These are phyloP conservation scores for Entoloma clypeatum DNA, from an alignment of 1,284 basidiomycete genomes.

Conservation along the genomic window DNA sequence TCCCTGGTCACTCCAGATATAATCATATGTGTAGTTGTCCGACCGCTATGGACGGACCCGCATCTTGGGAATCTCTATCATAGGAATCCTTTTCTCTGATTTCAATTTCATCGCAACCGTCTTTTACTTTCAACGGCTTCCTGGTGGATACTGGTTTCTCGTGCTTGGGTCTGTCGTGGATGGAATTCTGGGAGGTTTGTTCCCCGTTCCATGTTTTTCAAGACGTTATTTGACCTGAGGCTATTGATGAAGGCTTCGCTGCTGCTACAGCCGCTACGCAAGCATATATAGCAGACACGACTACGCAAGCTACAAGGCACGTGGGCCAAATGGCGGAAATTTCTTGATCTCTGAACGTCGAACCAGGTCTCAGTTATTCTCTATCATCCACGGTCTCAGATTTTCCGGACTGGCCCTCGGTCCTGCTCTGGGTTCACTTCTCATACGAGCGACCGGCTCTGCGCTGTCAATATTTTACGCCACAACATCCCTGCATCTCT, in stretches of 20 bases:
- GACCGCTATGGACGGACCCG: conserved; percentile 72
- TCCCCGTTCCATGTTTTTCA: no score
- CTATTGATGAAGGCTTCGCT: conserved; percentile 64
- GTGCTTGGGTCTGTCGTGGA: conserved; percentile 69
- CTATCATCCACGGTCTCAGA: conserved; percentile 54
- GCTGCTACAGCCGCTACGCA: conserved; percentile 48
- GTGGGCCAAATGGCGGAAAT: no score
- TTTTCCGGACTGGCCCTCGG: conserved; percentile 68
- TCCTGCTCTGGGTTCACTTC: conserved; percentile 62
- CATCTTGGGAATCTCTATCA: conserved; percentile 57
- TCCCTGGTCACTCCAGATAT: no score
- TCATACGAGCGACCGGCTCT: conserved; percentile 56
- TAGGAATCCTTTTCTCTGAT: conserved; percentile 65
- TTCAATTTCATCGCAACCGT: conserved; percentile 63
- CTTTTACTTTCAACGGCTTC: conserved; percentile 52
- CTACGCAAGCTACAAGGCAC: conserved; percentile 40
- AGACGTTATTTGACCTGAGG: no score
- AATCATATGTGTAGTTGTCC: no score
- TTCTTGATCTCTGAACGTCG: no score
- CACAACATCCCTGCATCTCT: conserved; percentile 41
- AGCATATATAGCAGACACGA: conserved; percentile 60
- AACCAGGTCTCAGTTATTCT: conserved; percentile 55
- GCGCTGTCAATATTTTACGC: conserved; percentile 73
- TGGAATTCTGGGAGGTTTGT: no score
- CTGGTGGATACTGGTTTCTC: conserved; percentile 80